A percentile compares a stretch with the other conserved stretches of the same genome.
Conservation (phyloP, 1,284 basidiomycete genomes). For the Pterulicium gracile region DNA sequence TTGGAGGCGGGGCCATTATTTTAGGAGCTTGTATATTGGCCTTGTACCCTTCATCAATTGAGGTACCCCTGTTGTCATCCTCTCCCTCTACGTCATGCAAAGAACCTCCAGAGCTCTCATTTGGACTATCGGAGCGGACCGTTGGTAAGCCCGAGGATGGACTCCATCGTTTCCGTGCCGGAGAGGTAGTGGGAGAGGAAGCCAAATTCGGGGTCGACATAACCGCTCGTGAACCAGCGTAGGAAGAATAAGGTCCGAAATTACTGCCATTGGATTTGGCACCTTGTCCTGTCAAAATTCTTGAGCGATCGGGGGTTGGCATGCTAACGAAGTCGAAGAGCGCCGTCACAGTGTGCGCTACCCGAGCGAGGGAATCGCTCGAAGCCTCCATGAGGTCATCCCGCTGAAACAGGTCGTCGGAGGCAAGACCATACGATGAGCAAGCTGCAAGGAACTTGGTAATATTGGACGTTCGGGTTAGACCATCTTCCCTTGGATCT, state of each 20-base stretch:
- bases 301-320: constrained; percentile 30
- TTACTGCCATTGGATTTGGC: constrained; percentile 13
- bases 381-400: constrained; percentile 58
- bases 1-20: constrained; percentile 33
- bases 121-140: constrained; percentile 42
- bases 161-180: constrained; percentile 35
- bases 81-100: constrained; percentile 9
- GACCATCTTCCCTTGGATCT: constrained; percentile 58
- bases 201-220: constrained; percentile 9
- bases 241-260: constrained; percentile 9
- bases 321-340: constrained; percentile 52
- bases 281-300: constrained; percentile 30
- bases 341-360: constrained; percentile 57
- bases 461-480: constrained; percentile 54
- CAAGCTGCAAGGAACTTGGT: constrained; percentile 66
- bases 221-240: constrained; percentile 7
- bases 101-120: constrained; percentile 18
- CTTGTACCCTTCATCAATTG: constrained; percentile 13
- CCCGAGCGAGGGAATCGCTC: constrained; percentile 49
- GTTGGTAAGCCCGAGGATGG: constrained; percentile 43
- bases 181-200: constrained; percentile 19
- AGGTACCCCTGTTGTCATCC: constrained; percentile 8
- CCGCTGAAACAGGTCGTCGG: constrained; percentile 54
- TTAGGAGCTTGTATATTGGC: constrained; percentile 25
- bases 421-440: constrained; percentile 47